phyloP scores from a whole-genome alignment of 768 basidiomycete species.

The Lactarius quietus region DNA sequence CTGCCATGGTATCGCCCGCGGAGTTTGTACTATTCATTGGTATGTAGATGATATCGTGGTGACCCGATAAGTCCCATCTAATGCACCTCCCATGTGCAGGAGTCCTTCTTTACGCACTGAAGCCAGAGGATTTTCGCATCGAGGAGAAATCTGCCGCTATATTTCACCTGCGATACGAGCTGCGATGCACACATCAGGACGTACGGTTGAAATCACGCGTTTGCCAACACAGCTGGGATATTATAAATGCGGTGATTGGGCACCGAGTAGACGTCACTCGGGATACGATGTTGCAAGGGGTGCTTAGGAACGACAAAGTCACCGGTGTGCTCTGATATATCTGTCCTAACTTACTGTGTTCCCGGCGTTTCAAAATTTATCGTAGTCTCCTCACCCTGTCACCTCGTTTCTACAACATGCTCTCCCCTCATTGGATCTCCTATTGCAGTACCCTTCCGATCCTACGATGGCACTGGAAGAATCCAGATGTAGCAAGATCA shows the following conservation, averaged over 20 bases:
- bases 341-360: too few species aligned
- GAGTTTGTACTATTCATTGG: slow-evolving; percentile 84
- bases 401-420: too few species aligned
- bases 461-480: too few species aligned
- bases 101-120: slow-evolving; percentile 56
- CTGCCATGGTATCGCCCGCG: slow-evolving; percentile 63
- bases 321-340: slow-evolving; percentile 7
- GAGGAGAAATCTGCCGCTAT: slow-evolving; percentile 54
- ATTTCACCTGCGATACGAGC: slow-evolving; percentile 49
- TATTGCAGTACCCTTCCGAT: too few species aligned
- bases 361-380: too few species aligned
- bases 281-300: slow-evolving; percentile 6
- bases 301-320: slow-evolving; percentile 1
- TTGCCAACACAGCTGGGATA: slow-evolving; percentile 54
- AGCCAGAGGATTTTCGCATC: slow-evolving; percentile 30
- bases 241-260: slow-evolving; percentile 42
- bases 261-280: slow-evolving; percentile 23
- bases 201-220: slow-evolving; percentile 59
- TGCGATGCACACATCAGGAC: slow-evolving; percentile 57
- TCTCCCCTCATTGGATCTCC: too few species aligned
- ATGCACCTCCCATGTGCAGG: slow-evolving; percentile 40
- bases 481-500: too few species aligned
- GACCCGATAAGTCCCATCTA: not conserved
- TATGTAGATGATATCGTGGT: slow-evolving; percentile 35
- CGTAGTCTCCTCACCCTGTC: too few species aligned